These are phyloP conservation scores for Andrographis paniculata DNA, from an alignment of 305 asterid genomes.

Conservation along the genomic window DNA sequence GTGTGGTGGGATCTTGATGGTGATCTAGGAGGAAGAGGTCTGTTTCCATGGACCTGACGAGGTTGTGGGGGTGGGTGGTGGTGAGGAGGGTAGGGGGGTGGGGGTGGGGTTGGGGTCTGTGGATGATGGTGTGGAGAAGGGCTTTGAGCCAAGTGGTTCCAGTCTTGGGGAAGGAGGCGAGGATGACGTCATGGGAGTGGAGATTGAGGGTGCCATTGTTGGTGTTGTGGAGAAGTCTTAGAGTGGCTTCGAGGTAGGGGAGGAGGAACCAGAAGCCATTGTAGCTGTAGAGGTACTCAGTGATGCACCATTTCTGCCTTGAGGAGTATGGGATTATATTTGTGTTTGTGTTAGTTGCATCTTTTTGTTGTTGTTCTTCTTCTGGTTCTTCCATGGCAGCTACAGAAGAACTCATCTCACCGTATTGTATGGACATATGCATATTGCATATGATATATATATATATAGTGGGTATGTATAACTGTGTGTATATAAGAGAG, in stretches of 20 bases:
- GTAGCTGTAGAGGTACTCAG: slow-evolving; percentile 23
- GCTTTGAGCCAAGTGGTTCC: slow-evolving; percentile 49
- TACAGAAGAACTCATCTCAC: too few species aligned
- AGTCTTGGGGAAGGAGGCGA: slow-evolving; percentile 43
- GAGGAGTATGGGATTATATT: too few species aligned
- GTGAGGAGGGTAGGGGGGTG: slow-evolving; percentile 26
- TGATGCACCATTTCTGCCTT: slow-evolving; percentile 32
- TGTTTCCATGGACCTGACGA: slow-evolving; percentile 37
- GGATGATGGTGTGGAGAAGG: slow-evolving; percentile 30
- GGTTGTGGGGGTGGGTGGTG: slow-evolving; percentile 31
- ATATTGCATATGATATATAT: too few species aligned
- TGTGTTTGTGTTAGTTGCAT: too few species aligned
- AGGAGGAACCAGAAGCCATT: slow-evolving; percentile 32
- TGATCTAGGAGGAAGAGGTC: slow-evolving; percentile 21
- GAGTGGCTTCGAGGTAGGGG: slow-evolving; percentile 28
- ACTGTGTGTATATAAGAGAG: too few species aligned
- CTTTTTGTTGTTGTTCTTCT: too few species aligned
- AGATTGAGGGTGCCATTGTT: too few species aligned
- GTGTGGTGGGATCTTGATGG: not conserved
- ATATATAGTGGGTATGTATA: too few species aligned
- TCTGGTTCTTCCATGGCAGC: too few species aligned
- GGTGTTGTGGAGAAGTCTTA: slow-evolving; percentile 17
- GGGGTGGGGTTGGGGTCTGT: slow-evolving; percentile 20
- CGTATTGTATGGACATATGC: too few species aligned
- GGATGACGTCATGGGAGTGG: slow-evolving; percentile 24